Base-by-base conservation (phyloP, 2,329 filamentous ascomycete species). In the Triangularia verruculosa region DNA sequence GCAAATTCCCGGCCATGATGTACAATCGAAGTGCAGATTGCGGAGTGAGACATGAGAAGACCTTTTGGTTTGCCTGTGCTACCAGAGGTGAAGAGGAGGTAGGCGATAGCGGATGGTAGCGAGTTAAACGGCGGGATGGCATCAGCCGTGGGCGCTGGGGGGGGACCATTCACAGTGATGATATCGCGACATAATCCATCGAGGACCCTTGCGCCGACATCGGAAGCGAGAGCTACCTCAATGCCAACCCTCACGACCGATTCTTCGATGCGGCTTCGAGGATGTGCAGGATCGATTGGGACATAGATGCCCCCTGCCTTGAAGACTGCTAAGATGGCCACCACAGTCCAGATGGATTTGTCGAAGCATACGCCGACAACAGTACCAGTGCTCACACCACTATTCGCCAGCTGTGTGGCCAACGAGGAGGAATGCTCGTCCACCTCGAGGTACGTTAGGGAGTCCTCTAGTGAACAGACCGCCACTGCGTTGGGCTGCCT, bases 21-120 rank as follows among this genome's bases (percentile, higher is more conserved):
- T 68, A 53, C 11, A 11, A 68, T 66, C 55, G 65, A 66, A 27
- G 61, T 67, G 24, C 65, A 69, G 24, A 71, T 68, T 17, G 68
- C 65, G 2, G 25, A 43, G 57, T 74, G 73, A 11, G 69, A 64
- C 25, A 71, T 67, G 24, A 82, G 75, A n/a, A 82, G 78, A 15
- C 81, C 82, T 70, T 86, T 86, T 0, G 83, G 83, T 6, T 72
- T 73, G 1, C 83, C 83, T 0, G 83, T 85, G 17, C 78, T 83
- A 6, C 83, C 83, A 2, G 81, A 83, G 4, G 83, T 85, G 69
- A 83, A 85, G 66, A 84, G 17, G 2, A 52, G n/a, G 6, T 24
- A 52, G 4, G 47, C 47, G 11, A 12, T 34, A 12, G 9, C 15
- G 32, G 32, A 34, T 13, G 32, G 32, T 12, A 34, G 9, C 22